Evolutionary conservation across 1,284 basidiomycete genomes (phyloP).

Genomic region (Ustilago cynodontis): DNA sequence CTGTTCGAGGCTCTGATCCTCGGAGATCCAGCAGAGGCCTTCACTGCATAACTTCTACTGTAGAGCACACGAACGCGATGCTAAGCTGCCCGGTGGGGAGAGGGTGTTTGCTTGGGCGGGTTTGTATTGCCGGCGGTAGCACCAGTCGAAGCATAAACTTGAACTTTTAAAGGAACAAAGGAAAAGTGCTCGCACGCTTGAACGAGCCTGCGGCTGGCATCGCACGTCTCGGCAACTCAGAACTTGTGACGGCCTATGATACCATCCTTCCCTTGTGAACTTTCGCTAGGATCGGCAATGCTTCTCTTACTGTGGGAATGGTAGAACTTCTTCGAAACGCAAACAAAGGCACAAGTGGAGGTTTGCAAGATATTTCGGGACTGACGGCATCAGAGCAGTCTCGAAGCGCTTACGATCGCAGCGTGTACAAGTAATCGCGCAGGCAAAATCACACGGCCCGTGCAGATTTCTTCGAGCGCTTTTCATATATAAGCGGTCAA

Average conservation of each 20-base stretch:
- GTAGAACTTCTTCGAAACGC: constrained; percentile 12
- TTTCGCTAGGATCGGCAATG: constrained; percentile 3
- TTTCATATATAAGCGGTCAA: constrained; percentile 7
- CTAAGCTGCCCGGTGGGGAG: too few relatives aligned
- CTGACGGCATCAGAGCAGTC: neutral
- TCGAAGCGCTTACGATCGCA: neutral
- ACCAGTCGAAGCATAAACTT: neutral
- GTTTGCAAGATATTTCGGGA: constrained; percentile 5
- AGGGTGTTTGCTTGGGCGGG: too few relatives aligned
- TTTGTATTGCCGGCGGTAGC: constrained; percentile 3
- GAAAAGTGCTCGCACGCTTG: constrained; percentile 23
- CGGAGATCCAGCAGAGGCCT: neutral
- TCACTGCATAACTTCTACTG: too few relatives aligned
- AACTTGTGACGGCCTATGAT: neutral
- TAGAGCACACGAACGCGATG: too few relatives aligned
- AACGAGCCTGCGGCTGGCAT: neutral
- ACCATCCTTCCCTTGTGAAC: neutral
- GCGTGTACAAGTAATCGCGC: neutral
- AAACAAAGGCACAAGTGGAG: constrained; percentile 4
- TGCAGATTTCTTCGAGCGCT: neutral
- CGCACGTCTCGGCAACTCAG: neutral
- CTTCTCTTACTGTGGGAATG: neutral
- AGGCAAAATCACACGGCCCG: neutral
- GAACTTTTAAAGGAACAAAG: too few relatives aligned
- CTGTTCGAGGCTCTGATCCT: neutral